A percentile compares a stretch with the other conserved stretches of the same genome.
Conservation (phyloP, 768 basidiomycete genomes). For the Psilocybe subaeruginosa region DNA sequence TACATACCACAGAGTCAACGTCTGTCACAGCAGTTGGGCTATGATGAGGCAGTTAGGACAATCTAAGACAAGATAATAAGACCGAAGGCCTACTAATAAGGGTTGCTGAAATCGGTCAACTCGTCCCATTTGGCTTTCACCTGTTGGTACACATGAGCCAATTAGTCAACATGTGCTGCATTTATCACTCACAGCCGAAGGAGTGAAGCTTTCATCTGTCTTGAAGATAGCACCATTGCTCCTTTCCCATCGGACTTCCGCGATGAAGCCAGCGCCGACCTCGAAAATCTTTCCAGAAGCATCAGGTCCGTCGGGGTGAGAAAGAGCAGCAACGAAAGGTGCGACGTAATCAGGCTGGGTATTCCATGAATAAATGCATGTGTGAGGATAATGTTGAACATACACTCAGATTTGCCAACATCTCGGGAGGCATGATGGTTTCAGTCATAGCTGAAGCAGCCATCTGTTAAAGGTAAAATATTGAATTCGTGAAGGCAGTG, state of each 20-base stretch:
- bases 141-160: conserved; percentile 33
- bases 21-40: conserved; percentile 73
- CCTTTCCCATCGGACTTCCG: conserved; percentile 93
- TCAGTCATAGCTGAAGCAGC: conserved; percentile 98
- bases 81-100: conserved; percentile 57
- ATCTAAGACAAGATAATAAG: background rate
- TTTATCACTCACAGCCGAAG: conserved; percentile 72
- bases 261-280: conserved; percentile 89
- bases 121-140: conserved; percentile 85
- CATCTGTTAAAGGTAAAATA: conserved; percentile 47
- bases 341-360: conserved; percentile 87
- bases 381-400: conserved; percentile 12
- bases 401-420: conserved; percentile 86
- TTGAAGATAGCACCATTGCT: conserved; percentile 88
- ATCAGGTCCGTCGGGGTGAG: conserved; percentile 82
- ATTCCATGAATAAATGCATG: background rate
- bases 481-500: background rate
- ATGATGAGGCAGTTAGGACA: conserved; percentile 9
- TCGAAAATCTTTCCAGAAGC: conserved; percentile 87
- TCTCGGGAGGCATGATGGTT: conserved; percentile 92
- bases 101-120: conserved; percentile 76
- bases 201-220: conserved; percentile 89
- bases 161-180: background rate
- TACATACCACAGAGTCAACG: conserved; percentile 54
- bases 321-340: conserved; percentile 87